These are phyloP conservation scores for Clavispora fructus DNA, from an alignment of 805 yeast genomes.

Conservation along the genomic window DNA sequence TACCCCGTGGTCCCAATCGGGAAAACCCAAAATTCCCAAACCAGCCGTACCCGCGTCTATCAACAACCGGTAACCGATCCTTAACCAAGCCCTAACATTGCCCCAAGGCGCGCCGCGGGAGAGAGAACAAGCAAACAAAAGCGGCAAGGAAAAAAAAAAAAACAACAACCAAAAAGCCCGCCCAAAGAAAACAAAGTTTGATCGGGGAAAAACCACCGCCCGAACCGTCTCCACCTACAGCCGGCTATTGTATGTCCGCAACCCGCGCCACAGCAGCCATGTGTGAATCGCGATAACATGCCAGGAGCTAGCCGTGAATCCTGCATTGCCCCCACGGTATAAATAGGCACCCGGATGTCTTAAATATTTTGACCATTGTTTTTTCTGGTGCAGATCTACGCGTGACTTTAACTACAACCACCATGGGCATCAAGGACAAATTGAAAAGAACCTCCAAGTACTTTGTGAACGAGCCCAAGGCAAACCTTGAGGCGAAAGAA, in stretches of 20 bases:
- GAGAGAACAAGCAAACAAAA: background rate
- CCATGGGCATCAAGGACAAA: constrained; percentile 14
- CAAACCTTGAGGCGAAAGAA: constrained; percentile 3
- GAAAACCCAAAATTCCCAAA: no score
- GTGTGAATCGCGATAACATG: background rate
- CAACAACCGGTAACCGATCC: no score
- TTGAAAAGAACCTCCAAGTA: constrained; percentile 13
- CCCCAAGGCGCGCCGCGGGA: no score
- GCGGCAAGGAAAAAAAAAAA: no score
- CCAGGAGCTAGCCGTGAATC: constrained; percentile 1
- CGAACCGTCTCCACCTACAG: background rate
- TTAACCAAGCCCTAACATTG: no score
- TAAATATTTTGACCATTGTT: background rate
- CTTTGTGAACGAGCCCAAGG: constrained; percentile 11
- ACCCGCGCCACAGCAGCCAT: background rate
- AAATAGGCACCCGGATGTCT: background rate
- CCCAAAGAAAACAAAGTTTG: no score
- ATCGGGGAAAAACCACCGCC: background rate
- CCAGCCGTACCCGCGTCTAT: no score
- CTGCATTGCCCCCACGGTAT: constrained; percentile 4
- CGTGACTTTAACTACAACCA: background rate
- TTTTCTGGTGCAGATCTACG: background rate
- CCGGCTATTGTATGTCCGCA: background rate
- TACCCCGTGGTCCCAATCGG: no score
- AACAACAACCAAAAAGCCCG: no score